Evolutionary conservation across 2,329 filamentous ascomycete species (phyloP).

Genomic region (Escovopsis sp.): DNA sequence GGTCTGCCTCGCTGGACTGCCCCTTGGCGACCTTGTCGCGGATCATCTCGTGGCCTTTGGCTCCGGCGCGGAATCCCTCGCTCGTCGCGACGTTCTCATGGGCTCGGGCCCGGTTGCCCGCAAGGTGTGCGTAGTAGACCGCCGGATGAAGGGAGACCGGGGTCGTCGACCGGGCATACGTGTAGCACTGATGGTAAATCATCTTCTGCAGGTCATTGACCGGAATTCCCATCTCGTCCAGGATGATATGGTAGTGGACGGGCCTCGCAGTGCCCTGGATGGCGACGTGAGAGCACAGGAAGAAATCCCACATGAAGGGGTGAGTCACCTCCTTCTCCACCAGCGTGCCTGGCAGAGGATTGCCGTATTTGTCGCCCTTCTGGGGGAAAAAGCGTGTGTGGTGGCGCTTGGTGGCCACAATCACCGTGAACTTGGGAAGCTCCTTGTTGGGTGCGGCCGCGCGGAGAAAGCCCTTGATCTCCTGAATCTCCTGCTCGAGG

Average conservation of each 20-base stretch:
- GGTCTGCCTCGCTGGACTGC: constrained; percentile 10
- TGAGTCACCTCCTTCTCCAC: constrained; percentile 85
- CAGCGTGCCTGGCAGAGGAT: constrained; percentile 72
- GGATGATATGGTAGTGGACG: constrained; percentile 78
- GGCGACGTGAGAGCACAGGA: constrained; percentile 46
- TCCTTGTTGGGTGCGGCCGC: constrained; percentile 21
- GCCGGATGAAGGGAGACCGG: constrained; percentile 81
- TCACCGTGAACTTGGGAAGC: constrained; percentile 59
- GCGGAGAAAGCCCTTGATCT: constrained; percentile 48
- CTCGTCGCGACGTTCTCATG: constrained; percentile 45
- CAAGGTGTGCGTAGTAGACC: constrained; percentile 91
- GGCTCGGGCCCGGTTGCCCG: constrained; percentile 60
- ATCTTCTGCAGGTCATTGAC: constrained; percentile 65
- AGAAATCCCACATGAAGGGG: constrained; percentile 83
- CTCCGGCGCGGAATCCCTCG: constrained; percentile 26
- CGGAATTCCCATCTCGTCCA: constrained; percentile 59
- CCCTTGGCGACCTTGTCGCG: constrained; percentile 26
- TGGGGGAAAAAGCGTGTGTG: constrained; percentile 86
- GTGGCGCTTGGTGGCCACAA: constrained; percentile 85
- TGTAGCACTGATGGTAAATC: constrained; percentile 90
- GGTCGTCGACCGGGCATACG: constrained; percentile 82
- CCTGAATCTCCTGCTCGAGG: constrained; percentile 57
- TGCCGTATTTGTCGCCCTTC: constrained; percentile 56
- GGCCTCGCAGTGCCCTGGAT: constrained; percentile 91
- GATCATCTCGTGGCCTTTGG: constrained; percentile 27